Evolutionary conservation across 148 eudicot genomes (phyloP).

Genomic region (Fagopyrum tataricum): DNA sequence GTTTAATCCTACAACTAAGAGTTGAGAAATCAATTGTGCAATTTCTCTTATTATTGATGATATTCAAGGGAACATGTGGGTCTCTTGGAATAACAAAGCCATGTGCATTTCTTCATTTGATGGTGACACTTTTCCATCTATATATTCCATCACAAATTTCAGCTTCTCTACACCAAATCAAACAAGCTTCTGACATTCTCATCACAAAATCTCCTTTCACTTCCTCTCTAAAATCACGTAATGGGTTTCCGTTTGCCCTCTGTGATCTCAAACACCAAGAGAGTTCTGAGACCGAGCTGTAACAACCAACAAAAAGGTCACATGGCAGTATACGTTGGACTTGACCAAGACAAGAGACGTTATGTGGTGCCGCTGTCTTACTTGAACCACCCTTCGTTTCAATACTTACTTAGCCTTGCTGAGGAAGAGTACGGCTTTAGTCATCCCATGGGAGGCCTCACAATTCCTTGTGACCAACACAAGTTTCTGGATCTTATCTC

Average conservation of each 20-base stretch:
- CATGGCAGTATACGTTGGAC: constrained; percentile 45
- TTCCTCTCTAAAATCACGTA: neutral
- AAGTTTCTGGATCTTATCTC: too few relatives aligned
- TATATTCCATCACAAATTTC: neutral
- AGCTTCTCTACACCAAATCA: neutral
- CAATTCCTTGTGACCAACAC: constrained; percentile 42
- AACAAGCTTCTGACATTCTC: neutral
- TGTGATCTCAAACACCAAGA: neutral
- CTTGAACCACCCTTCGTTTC: constrained; percentile 36
- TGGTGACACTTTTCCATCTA: constrained; percentile 5
- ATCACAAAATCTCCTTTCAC: neutral
- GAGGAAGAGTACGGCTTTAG: constrained; percentile 57
- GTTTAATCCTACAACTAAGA: too few relatives aligned
- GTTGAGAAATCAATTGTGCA: neutral
- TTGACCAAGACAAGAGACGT: constrained; percentile 27
- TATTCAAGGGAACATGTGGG: constrained; percentile 1
- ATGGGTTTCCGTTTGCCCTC: neutral
- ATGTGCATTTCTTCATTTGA: constrained; percentile 4
- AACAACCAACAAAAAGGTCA: constrained; percentile 29
- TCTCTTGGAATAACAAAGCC: constrained; percentile 2
- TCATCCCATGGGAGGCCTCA: constrained; percentile 42
- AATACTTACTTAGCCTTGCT: constrained; percentile 33
- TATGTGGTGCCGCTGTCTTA: constrained; percentile 42
- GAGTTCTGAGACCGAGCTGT: neutral
- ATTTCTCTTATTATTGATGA: neutral